These are phyloP conservation scores for Termitomyces bulborhizus DNA, from an alignment of 768 basidiomycete genomes.

Conservation along the genomic window DNA sequence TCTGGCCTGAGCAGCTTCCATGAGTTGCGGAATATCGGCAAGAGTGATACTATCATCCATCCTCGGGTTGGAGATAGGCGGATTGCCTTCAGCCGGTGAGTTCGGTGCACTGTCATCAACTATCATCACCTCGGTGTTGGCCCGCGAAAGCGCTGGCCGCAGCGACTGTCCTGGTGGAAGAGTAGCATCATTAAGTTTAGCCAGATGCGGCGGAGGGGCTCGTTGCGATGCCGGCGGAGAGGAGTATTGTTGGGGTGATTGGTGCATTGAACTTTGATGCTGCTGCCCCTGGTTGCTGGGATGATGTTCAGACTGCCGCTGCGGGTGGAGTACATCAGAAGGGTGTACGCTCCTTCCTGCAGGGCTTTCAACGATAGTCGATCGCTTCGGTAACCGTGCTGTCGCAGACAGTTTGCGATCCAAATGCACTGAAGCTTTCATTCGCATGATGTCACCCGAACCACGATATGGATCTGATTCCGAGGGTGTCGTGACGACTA, in stretches of 20 bases:
- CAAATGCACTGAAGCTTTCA: slow-evolving; percentile 83
- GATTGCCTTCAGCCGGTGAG: slow-evolving; percentile 52
- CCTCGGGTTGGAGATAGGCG: slow-evolving; percentile 21
- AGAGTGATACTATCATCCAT: slow-evolving; percentile 84
- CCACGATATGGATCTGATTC: slow-evolving; percentile 80
- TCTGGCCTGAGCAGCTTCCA: slow-evolving; percentile 87
- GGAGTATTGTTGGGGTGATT: slow-evolving; percentile 21
- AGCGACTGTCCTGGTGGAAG: slow-evolving; percentile 43
- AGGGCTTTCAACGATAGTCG: slow-evolving; percentile 94
- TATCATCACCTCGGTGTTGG: slow-evolving; percentile 85
- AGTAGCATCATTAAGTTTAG: slow-evolving; percentile 29
- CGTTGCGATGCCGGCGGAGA: slow-evolving; percentile 22
- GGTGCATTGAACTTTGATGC: slow-evolving; percentile 27
- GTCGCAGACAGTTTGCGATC: slow-evolving; percentile 95
- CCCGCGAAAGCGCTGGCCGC: slow-evolving; percentile 67
- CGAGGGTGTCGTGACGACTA: slow-evolving; percentile 22
- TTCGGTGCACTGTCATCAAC: slow-evolving; percentile 75
- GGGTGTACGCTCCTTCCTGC: slow-evolving; percentile 81
- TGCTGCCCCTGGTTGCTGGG: slow-evolving; percentile 26
- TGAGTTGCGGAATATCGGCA: slow-evolving; percentile 89
- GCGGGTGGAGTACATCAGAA: slow-evolving; percentile 46
- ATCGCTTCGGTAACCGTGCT: slow-evolving; percentile 86
- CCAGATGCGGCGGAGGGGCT: slow-evolving; percentile 29
- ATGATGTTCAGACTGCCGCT: slow-evolving; percentile 39
- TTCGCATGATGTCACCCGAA: slow-evolving; percentile 85